phyloP scores from a whole-genome alignment of 805 yeast genomes.

The Lipomyces yamadae region DNA sequence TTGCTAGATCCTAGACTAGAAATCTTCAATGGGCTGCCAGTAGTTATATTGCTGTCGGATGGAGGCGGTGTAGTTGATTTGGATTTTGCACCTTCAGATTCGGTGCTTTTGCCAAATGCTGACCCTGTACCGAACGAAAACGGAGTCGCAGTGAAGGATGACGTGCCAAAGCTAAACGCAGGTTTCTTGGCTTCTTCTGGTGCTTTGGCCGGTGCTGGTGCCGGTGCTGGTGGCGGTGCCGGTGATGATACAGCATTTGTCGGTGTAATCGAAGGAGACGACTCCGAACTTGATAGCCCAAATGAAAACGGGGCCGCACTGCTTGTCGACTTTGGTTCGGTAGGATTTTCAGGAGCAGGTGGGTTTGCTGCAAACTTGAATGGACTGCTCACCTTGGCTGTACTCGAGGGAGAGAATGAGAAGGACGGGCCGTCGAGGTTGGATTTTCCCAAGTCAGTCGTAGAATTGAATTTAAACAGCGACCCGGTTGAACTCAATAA shows the following conservation, averaged over 20 bases:
- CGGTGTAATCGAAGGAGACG: background rate
- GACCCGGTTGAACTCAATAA: conserved; percentile 3
- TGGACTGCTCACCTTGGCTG: conserved; percentile 7
- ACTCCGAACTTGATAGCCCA: conserved; percentile 7
- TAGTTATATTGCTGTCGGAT: conserved; percentile 1
- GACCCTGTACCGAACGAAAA: conserved; percentile 9
- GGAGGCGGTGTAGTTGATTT: conserved; percentile 23
- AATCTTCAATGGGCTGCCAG: conserved; percentile 28
- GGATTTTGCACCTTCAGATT: background rate
- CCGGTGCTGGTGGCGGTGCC: too few relatives aligned
- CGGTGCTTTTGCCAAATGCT: background rate
- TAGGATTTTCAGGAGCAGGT: background rate
- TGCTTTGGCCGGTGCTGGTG: background rate
- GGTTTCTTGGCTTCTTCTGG: conserved; percentile 8
- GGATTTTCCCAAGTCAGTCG: background rate
- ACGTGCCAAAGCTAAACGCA: conserved; percentile 12
- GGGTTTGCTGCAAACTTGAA: conserved; percentile 16
- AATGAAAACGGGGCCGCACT: conserved; percentile 5
- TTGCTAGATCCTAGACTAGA: conserved; percentile 20
- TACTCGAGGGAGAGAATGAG: background rate
- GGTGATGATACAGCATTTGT: background rate
- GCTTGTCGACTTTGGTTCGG: background rate
- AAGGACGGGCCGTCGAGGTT: conserved; percentile 22
- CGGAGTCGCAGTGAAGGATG: background rate
- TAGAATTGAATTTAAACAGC: conserved; percentile 16